A percentile compares a stretch with the other conserved stretches of the same genome.
phyloP scores from a whole-genome alignment of 331 rosid genomes.

The Arachis monticola region DNA sequence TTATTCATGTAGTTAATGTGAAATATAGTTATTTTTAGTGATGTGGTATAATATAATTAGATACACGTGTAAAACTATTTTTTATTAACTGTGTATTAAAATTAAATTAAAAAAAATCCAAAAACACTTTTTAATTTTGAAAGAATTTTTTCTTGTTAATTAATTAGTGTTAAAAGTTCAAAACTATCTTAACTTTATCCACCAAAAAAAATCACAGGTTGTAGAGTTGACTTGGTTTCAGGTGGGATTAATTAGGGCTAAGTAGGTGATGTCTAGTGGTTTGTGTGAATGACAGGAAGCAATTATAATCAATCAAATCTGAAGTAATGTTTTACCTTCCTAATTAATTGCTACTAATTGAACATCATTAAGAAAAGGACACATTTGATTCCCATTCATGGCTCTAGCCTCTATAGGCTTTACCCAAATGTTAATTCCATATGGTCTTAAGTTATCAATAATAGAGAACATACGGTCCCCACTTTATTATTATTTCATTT shows the following conservation, averaged over 20 bases:
- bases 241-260: conserved; percentile 11
- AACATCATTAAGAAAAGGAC: conserved; percentile 36
- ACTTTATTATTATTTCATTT: conserved; percentile 6
- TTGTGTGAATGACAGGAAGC: conserved; percentile 29
- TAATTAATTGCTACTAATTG: conserved; percentile 14
- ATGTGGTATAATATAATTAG: no score
- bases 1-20: no score
- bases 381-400: conserved; percentile 45
- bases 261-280: conserved; percentile 10
- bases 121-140: no score
- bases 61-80: no score
- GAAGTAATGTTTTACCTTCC: conserved; percentile 44
- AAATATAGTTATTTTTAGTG: no score
- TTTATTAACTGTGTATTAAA: no score
- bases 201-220: not conserved
- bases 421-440: conserved; percentile 14
- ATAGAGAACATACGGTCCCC: not conserved
- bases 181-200: no score
- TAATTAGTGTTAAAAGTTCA: no score
- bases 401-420: conserved; percentile 22
- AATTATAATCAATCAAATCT: conserved; percentile 35
- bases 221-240: conserved; percentile 35
- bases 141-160: no score
- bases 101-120: no score
- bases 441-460: conserved; percentile 3